Base-by-base conservation (phyloP, 129 eudicot genomes). In the Smallanthus sonchifolius region DNA sequence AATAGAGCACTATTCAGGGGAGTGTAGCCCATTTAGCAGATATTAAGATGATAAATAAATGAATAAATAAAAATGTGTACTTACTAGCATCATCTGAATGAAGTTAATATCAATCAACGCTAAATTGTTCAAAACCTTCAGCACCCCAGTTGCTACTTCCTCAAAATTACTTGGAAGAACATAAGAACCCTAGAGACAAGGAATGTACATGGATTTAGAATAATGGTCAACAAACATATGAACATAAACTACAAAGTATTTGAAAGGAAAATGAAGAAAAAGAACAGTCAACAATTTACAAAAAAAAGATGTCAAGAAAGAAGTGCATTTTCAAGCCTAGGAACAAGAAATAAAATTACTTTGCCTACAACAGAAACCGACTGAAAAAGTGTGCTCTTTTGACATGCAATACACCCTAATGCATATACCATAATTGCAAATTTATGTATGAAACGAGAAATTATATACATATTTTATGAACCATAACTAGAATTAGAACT, bases 41-140 rank as follows among this genome's bases (percentile, higher is more conserved):
- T 8, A 45, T 45, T n/a, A 69, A 48, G 14, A 59, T 24, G 3
- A 34, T 11, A 42, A 17, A 38, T 24, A 66, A 43, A 9, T 51
- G 16, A 6, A 32, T 13, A 30, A 13, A 34, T 14, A 34, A n/a
- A 48, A 39, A 59, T 69, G 73, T 42, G n/a, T 51, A 74, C 89
- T 90, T 86, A 94, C 97, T 38, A 94, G 96, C 96, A 90, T 94
- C 82, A 75, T 82, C 75, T 94, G 98, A 76, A 94, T 81, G 83
- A 94, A 94, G 75, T 78, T 76, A 43, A 94, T 72, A 81, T 94
- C 97, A 16, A 86, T 83, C 38, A 90, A 77, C 51, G 98, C 97
- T 79, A 94, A 74, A 86, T 94, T 94, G 87, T 94, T 94, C 91
- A 94, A 85, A 68, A 94, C 98, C 86, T 83, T 94, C 83, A 94